These are phyloP conservation scores for Asterionellopsis glacialis DNA, from an alignment of 108 stramenopile genomes.

Conservation along the genomic window DNA sequence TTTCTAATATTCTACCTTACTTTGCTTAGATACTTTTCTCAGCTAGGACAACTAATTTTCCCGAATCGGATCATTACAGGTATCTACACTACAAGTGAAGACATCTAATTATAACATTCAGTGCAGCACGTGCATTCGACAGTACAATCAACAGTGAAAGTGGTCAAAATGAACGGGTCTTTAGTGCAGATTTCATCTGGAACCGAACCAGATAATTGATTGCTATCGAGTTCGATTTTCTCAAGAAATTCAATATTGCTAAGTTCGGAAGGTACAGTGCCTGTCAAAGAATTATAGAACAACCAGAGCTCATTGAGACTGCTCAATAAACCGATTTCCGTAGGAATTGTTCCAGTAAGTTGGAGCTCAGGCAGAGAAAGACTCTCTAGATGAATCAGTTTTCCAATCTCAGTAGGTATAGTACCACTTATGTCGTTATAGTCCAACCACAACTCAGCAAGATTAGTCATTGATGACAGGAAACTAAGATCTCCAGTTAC, in stretches of 20 bases:
- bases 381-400: constrained; percentile 7
- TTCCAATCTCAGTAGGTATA: constrained; percentile 26
- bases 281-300: constrained; percentile 50
- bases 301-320: constrained; percentile 39
- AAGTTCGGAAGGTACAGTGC: constrained; percentile 49
- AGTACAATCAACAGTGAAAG: no score
- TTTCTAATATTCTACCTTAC: no score
- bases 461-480: background rate
- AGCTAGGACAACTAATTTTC: no score
- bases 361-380: constrained; percentile 19
- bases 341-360: constrained; percentile 23
- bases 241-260: constrained; percentile 22
- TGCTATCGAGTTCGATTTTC: background rate
- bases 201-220: no score
- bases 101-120: no score
- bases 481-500: background rate
- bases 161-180: no score
- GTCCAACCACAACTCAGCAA: constrained; percentile 43
- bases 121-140: no score
- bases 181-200: no score
- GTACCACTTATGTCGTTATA: constrained; percentile 31
- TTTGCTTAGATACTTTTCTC: no score
- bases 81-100: no score
- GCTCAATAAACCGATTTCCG: constrained; percentile 6
- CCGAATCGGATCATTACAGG: no score